Evolutionary conservation across 1,284 basidiomycete genomes (phyloP), one percentile per base, ranked within the genome.

Genomic region (Heterobasidion annosum): DNA sequence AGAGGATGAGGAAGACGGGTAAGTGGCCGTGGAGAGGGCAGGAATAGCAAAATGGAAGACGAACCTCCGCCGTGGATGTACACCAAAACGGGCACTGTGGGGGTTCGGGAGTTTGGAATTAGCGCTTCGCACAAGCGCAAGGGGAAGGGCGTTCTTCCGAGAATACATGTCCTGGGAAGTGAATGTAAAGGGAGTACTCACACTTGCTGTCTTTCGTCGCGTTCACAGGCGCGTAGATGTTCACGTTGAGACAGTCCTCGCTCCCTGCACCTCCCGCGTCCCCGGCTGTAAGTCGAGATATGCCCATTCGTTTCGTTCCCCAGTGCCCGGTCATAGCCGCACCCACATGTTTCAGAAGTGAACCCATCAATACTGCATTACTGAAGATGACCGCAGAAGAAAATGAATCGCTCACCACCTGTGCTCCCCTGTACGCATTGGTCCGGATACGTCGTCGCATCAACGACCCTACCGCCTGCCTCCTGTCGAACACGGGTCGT

Each of bases 51-150:
- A 40, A 40, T 40, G 37, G 37, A 40, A 40, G 37, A 40, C 61
- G 52, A 51, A 76, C 78, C 78, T 64, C 85, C 83, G 12, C 83
- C 84, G 58, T 87, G 83, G 37, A 84, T 81, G 62, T 83, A 87
- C 3, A 82, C 76, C 33, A 88, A 66, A 2, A 86, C 83, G 0
- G 83, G 83, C 15, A 82, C 78, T 79, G 25, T 33, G 35, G 45
- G 40, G 42, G 34, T 8, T 34, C 9, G 35, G 50, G 25, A 25
- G 3, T 25, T 25, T 25, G 3, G 25, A 25, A 25, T 25, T 25
- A 25, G 25, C 25, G 25, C 25, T 4, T 25, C 4, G 3, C 25
- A 25, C 25, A 25, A 25, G 25, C 25, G 25, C 25, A 25, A 25
- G 25, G 25, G 25, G 25, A 25, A 25, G 25, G 25, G 25, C 3